These are phyloP conservation scores for Wickerhamomyces canadensis DNA, from an alignment of 805 yeast species.

Conservation along the genomic window DNA sequence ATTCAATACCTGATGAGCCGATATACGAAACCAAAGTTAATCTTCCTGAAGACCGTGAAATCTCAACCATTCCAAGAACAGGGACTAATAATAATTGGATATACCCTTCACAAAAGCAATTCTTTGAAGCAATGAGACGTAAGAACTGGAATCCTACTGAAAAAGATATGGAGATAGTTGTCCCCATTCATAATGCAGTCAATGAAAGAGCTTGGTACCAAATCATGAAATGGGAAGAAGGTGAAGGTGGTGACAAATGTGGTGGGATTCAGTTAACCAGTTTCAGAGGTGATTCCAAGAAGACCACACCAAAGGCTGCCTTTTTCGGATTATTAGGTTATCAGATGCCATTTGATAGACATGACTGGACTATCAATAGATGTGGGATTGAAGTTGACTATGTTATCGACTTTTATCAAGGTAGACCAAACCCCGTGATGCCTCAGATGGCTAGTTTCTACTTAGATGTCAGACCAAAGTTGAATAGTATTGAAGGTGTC, in stretches of 20 bases:
- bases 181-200: constrained; percentile 90
- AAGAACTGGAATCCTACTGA: constrained; percentile 84
- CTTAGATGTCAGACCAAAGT: constrained; percentile 88
- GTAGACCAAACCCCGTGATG: constrained; percentile 40
- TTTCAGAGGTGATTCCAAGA: constrained; percentile 84
- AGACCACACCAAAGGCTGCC: constrained; percentile 84
- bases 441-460: constrained; percentile 57
- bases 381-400: constrained; percentile 83
- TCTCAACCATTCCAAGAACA: constrained; percentile 81
- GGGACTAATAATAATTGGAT: constrained; percentile 72
- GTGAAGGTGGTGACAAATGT: constrained; percentile 54
- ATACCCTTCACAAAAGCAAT: constrained; percentile 93
- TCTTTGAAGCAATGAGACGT: constrained; percentile 88
- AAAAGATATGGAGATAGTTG: constrained; percentile 81
- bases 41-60: constrained; percentile 69
- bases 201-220: constrained; percentile 91
- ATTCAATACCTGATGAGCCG: constrained; percentile 31
- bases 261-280: constrained; percentile 83
- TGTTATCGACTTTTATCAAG: constrained; percentile 83
- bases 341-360: constrained; percentile 88
- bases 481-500: constrained; percentile 76
- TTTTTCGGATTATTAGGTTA: constrained; percentile 59
- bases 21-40: constrained; percentile 29
- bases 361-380: constrained; percentile 86
- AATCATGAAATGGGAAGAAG: constrained; percentile 75